Evolutionary conservation across 257 asterid species (phyloP).

Genomic region (Avicennia marina): DNA sequence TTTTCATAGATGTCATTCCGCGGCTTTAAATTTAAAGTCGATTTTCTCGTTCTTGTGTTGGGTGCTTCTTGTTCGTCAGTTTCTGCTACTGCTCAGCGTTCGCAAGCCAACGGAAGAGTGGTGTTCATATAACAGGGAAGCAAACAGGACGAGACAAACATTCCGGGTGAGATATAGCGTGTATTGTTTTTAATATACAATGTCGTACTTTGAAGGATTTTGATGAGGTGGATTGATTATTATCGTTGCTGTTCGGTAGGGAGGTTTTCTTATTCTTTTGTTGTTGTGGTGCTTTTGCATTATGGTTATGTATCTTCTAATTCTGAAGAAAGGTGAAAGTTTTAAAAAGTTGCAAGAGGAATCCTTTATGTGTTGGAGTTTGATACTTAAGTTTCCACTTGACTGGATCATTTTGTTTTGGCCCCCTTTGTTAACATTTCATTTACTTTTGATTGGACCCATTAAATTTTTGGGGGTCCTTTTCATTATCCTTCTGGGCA

Average conservation of each 20-base stretch:
- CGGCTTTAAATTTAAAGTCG: conserved; percentile 19
- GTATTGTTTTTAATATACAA: background rate
- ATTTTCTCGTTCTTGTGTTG: conserved; percentile 12
- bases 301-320: no score
- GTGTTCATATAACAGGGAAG: background rate
- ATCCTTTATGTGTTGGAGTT: background rate
- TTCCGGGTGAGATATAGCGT: conserved; percentile 10
- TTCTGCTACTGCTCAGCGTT: conserved; percentile 14
- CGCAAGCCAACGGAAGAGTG: background rate
- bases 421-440: background rate
- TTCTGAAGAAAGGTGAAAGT: background rate
- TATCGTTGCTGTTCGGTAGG: background rate
- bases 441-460: background rate
- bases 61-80: background rate
- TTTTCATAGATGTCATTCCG: conserved; percentile 33
- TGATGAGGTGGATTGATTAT: background rate
- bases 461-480: background rate
- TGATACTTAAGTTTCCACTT: background rate
- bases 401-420: background rate
- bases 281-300: background rate
- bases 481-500: background rate
- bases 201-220: background rate
- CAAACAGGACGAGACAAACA: background rate
- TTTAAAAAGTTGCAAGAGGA: background rate
- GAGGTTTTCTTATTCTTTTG: background rate